Base-by-base conservation (phyloP, 306 rosid genomes). In the Mimosa bimucronata region DNA sequence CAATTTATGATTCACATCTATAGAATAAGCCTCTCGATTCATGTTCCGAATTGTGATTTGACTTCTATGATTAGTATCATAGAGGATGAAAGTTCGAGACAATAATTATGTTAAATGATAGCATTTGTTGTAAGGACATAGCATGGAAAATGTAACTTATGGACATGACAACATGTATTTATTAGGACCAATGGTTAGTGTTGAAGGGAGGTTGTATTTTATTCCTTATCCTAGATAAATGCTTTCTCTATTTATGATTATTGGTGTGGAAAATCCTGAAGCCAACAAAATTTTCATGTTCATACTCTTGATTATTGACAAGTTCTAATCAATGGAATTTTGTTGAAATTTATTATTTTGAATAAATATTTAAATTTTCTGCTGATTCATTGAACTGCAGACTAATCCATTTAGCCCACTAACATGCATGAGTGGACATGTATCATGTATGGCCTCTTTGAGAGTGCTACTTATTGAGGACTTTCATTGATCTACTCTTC, bases 201-300 rank as follows among this genome's bases (percentile, higher is more conserved):
- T 30, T 64, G 69, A 64, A 64, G 69, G 9, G 9, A 64, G 69
- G n/a, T 41, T 65, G 44, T 65, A 31, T 30, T 30, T 65, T 31
- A 16, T 29, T 64, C 21, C 69, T 64, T 6, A 14, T 13, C 66
- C n/a, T 28, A 14, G 66, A 61, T 26, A 4, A 12, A 44, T 44
- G 50, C 18, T 64, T 29, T 15, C 42, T 64, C 42, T 64, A 30
- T 64, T 65, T 65, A 9, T 30, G 34, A 66, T 31, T 18, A 9
- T 13, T 16, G 71, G 45, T 66, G 45, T 7, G 18, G 34, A 34
- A 31, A 37, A 34, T 64, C 71, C 26, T 66, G 11, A 2, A 66
- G 25, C 5, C 25, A 65, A 12, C 14, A 16, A 15, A 19, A 38
- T 65, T 31, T 9, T 40, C 5, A 15, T 64, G 30, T 64, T 29